phyloP scores from a whole-genome alignment of 805 yeast species.

The Starmerella etchellsii region DNA sequence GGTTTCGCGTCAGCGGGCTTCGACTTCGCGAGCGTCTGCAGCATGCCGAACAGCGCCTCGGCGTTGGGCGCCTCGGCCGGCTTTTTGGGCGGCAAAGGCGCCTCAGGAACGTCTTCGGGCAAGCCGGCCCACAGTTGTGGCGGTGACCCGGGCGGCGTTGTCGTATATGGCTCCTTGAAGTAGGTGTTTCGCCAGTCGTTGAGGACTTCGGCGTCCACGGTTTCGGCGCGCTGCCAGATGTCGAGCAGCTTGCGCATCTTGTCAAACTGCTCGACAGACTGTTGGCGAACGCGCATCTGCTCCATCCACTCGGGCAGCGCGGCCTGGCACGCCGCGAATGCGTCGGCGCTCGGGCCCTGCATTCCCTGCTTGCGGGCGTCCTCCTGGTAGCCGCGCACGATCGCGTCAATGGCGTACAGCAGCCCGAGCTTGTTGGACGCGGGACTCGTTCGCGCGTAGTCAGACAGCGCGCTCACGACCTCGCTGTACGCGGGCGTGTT shows the following conservation, averaged over 20 bases:
- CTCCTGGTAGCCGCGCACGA: slow-evolving; percentile 73
- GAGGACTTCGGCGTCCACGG: slow-evolving; percentile 52
- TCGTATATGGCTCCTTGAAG: slow-evolving; percentile 35
- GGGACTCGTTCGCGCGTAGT: slow-evolving; percentile 60
- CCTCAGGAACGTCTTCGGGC: slow-evolving; percentile 8
- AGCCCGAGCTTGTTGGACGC: slow-evolving; percentile 80
- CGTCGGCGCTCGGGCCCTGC: slow-evolving; percentile 1
- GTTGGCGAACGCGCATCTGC: slow-evolving; percentile 29
- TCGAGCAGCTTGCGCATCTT: slow-evolving; percentile 76
- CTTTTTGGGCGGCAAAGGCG: slow-evolving; percentile 18
- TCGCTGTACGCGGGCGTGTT: slow-evolving; percentile 37
- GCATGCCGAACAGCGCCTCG: slow-evolving; percentile 31
- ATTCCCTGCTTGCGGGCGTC: slow-evolving; percentile 45
- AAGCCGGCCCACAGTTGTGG: slow-evolving; percentile 30
- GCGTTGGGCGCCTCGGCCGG: slow-evolving; percentile 35
- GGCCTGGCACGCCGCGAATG: slow-evolving; percentile 6
- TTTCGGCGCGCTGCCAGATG: slow-evolving; percentile 79
- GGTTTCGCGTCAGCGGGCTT: slow-evolving; percentile 26
- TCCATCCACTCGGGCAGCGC: slow-evolving; percentile 38
- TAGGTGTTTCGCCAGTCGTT: slow-evolving; percentile 44
- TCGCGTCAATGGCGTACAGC: slow-evolving; percentile 81
- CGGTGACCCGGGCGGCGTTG: slow-evolving; percentile 61
- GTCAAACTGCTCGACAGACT: slow-evolving; percentile 28
- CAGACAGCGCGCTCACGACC: slow-evolving; percentile 39
- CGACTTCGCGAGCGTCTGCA: slow-evolving; percentile 51